Evolutionary conservation across 192 early-diverging fungal species (phyloP), one percentile per base, ranked within the genome.

Genomic region (Geranomyces variabilis): DNA sequence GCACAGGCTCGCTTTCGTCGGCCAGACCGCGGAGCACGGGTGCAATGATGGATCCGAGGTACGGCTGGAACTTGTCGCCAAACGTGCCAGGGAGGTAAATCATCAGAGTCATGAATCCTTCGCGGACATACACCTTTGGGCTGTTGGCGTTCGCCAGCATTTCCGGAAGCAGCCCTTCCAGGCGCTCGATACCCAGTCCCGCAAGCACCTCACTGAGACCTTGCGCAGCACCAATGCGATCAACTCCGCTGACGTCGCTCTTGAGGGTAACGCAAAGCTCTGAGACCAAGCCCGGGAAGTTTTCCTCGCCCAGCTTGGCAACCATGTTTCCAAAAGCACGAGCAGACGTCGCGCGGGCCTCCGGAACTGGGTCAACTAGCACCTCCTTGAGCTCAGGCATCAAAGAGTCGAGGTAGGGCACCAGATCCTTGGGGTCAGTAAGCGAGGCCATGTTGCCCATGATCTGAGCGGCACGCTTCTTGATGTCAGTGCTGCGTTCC

Each of bases 401-500:
- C 34, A 99, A 83, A 33, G 82, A 75, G 21, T 73, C 77, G 8
- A 99, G 74, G 75, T 99, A 98, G 6, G 95, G 94, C n/a, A 93
- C 79, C 74, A 99, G 79, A 65, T 99, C 97, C 70, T 90, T 89
- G 53, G 89, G 87, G 67, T 97, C 94, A 0, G 97, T 98, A 36
- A 99, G 82, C 31, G 92, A 88, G 0, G 96, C 92, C 97, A 99
- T 98, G 66, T 95, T 96, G 29, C 97, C 97, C 75, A 98, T 94
- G 75, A 99, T 98, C 83, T 99, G 96, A 14, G 97, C 93, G 19
- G 96, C 92, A 58, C 90, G 91, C 75, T 93, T 97, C 86, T 98
- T 98, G 66, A 91, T 91, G 43, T 94, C 89, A 9, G 96, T 94
- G 26, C 84, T 82, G 63, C 97, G 89, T 59, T 93, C 93, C 30